Conservation (phyloP, 2,329 filamentous ascomycete species). For the Alternaria consortialis region DNA sequence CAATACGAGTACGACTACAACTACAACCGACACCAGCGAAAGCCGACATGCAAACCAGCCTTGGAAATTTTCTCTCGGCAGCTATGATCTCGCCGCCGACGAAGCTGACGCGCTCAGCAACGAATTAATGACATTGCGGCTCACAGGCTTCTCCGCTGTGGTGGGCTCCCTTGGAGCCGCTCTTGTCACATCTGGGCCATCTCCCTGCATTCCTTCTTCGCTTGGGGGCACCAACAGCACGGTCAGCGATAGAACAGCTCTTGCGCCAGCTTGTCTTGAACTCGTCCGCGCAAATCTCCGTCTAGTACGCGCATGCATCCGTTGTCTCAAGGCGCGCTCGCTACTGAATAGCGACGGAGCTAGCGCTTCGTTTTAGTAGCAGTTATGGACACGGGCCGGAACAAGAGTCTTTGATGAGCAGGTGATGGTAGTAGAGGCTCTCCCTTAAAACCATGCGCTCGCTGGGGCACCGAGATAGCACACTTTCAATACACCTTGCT, state of each 20-base stretch:
- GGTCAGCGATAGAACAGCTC: slow-evolving; percentile 1
- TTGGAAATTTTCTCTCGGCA: slow-evolving; percentile 19
- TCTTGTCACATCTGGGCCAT: slow-evolving; percentile 9
- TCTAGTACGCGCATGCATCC: slow-evolving; percentile 17
- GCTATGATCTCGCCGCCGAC: slow-evolving; percentile 18
- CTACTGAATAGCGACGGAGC: slow-evolving; percentile 6
- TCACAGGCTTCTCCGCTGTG: slow-evolving; percentile 16
- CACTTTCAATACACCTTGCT: not conserved
- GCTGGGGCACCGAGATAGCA: not conserved
- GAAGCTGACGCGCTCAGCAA: slow-evolving; percentile 22
- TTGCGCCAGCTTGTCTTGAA: slow-evolving; percentile 16
- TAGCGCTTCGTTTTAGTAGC: not conserved
- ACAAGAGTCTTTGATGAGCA: not conserved
- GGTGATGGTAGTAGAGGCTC: not conserved
- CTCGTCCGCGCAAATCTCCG: slow-evolving; percentile 14
- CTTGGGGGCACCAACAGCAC: not conserved
- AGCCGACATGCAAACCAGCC: not conserved
- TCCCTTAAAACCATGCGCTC: not conserved
- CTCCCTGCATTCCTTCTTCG: slow-evolving; percentile 4
- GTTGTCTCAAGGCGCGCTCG: slow-evolving; percentile 14
- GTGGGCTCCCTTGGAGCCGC: slow-evolving; percentile 19
- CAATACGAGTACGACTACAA: not conserved
- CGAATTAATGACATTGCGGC: slow-evolving; percentile 19
- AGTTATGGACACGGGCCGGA: not conserved
- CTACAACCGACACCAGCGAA: not conserved